Evolutionary conservation across 2,329 filamentous ascomycete genomes (phyloP).

Genomic region (Hyphodiscus sp.): DNA sequence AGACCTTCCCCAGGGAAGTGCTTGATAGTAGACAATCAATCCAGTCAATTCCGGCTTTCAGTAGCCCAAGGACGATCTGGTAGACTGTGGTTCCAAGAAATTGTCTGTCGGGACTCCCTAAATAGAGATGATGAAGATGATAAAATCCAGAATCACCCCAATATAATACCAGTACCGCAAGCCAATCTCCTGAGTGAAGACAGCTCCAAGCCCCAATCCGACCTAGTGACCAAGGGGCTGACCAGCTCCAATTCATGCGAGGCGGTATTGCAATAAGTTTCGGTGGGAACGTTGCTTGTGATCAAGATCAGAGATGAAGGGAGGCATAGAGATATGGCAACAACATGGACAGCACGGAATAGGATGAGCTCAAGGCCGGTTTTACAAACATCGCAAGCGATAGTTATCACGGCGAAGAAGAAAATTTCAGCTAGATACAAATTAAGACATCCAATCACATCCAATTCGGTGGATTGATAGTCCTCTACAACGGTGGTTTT

Average conservation of each 20-base stretch:
- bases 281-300: constrained; percentile 39
- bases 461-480: constrained; percentile 33
- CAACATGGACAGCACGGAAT: constrained; percentile 39
- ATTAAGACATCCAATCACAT: constrained; percentile 40
- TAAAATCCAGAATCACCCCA: constrained; percentile 33
- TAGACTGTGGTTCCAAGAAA: constrained; percentile 4
- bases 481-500: constrained; percentile 40
- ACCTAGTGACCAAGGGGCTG: constrained; percentile 46
- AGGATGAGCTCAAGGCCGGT: constrained; percentile 38
- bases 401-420: constrained; percentile 36
- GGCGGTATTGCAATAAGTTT: constrained; percentile 44
- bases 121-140: constrained; percentile 16
- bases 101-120: constrained; percentile 14
- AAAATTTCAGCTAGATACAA: constrained; percentile 41
- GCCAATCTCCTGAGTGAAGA: constrained; percentile 41
- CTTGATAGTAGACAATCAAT: constrained; percentile 41
- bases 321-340: constrained; percentile 41
- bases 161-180: constrained; percentile 48
- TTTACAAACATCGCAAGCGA: constrained; percentile 37
- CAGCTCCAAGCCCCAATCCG: constrained; percentile 44
- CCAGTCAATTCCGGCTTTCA: constrained; percentile 45
- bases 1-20: constrained; percentile 41
- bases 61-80: constrained; percentile 2
- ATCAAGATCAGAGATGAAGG: constrained; percentile 44
- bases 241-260: constrained; percentile 42